Evolutionary conservation across 1,284 basidiomycete species (phyloP), one percentile per base, ranked within the genome.

Genomic region (Neotropicomus parvogracilis): DNA sequence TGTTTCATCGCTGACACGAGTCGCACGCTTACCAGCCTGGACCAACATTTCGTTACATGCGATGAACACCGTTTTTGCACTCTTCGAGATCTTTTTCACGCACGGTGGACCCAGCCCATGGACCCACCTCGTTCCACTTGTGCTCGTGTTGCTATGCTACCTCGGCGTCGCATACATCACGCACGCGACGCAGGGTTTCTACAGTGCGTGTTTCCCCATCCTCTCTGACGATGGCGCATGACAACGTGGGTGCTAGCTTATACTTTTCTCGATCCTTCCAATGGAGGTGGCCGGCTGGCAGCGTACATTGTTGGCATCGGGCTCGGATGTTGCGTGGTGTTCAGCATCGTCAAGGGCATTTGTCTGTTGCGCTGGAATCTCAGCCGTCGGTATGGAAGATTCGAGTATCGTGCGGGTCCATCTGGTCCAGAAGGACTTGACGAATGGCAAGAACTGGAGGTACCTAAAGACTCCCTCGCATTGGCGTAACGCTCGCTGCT

Each of bases 121-220:
- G 82, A 59, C 70, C 29, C 70, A 77, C 46, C 62, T 84, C 4
- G 63, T 72, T 3, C 60, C 73, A 38, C 64, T 75, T 34, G 45
- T 84, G 20, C 8, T 81, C 16, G 50, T 82, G 27, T 71, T 88
- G 19, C 79, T 56, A 0, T 59, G 67, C 12, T 88, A 88, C 57
- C 65, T 88, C 21, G 84, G 74, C 13, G 68, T 88, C 1, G 83
- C 83, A 12, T 87, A 86, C 57, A 72, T 87, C 46, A 83, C 81
- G 0, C 54, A 73, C 43, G 75, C 68, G 1, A 77, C 77, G 0
- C 79, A 83, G 57, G 75, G 77, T 1, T 76, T 83, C 58, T 87
- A 86, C 60, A 66, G 83, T 86, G 54, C 49, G 80, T 75, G 32
- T 21, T 6, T 13, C 9, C 33, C 27, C 31, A 32, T 17, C 41